Evolutionary conservation across 1,139 yeast genomes (phyloP).

Genomic region (Martiniozyma asiatica): DNA sequence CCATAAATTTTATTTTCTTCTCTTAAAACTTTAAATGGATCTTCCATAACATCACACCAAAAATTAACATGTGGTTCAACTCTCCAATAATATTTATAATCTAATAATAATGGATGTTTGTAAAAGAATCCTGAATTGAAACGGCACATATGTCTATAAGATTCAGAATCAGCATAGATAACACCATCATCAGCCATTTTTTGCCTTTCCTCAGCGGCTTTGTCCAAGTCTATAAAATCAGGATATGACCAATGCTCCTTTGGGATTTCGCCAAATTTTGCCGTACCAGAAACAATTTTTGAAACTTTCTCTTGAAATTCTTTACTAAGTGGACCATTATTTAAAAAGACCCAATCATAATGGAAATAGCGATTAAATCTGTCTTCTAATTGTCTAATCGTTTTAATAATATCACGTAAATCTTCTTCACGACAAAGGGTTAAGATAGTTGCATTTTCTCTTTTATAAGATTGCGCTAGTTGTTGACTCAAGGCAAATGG

Average conservation of each 20-base stretch:
- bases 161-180: constrained; percentile 50
- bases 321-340: constrained; percentile 47
- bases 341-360: constrained; percentile 68
- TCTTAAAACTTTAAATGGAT: constrained; percentile 51
- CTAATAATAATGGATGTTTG: constrained; percentile 38
- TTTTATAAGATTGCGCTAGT: constrained; percentile 7
- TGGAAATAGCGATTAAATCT: constrained; percentile 56
- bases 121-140: constrained; percentile 60
- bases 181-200: constrained; percentile 37
- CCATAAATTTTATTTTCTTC: constrained; percentile 51
- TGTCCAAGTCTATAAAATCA: constrained; percentile 43
- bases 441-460: constrained; percentile 57
- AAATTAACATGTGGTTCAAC: constrained; percentile 58
- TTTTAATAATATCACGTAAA: constrained; percentile 39
- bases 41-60: constrained; percentile 54
- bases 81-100: constrained; percentile 60
- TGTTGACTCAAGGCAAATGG: constrained; percentile 5
- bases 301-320: constrained; percentile 41
- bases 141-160: constrained; percentile 71
- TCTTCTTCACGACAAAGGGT: constrained; percentile 63
- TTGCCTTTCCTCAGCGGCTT: constrained; percentile 38
- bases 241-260: constrained; percentile 59
- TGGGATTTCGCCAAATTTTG: constrained; percentile 50
- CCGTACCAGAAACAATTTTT: constrained; percentile 45
- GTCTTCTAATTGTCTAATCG: constrained; percentile 60